Base-by-base conservation (phyloP, 768 basidiomycete genomes). In the Lanmaoa rubissima region DNA sequence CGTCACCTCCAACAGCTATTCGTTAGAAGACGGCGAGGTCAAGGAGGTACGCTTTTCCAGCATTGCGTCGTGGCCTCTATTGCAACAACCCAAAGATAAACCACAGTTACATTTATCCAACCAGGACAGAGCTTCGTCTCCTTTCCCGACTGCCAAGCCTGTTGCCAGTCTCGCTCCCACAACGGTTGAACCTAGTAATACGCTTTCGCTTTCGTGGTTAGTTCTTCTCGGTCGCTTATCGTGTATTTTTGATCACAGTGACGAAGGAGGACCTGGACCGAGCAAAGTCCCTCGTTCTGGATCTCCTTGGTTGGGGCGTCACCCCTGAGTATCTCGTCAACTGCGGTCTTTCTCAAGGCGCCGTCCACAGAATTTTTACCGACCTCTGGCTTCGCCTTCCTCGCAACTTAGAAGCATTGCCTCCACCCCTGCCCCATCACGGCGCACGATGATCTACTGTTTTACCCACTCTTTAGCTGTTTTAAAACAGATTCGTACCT, bases 261-360 rank as follows among this genome's bases (percentile, higher is more conserved):
- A 72, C 78, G 13, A 65, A 65, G 42, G 72, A 73, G 39, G 74
- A 80, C 19, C 69, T 80, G 46, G 73, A 78, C 31, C 68, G 64
- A 17, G 79, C 79, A 45, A 80, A 80, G 58, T 66, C 67, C 16
- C 67, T 81, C 34, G 77, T 83, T n/a, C 74, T 82, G 31, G 82
- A 82, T 63, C 72, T 83, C n/a, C 70, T 83, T 8, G 79, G 82
- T 13, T 82, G 80, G 80, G 80, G 80, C 24, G 80, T 82, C 26
- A 64, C 72, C 6, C 76, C 79, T 1, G 78, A 82, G 65, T 78
- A 80, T 61, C 73, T 82, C 8, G 63, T 81, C 45, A 73, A 76
- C 16, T 72, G 63, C 19, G 80, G 80, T 6, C 69, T 83, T 32
- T 78, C 79, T 26, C 62, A 69, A 16, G 67, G 67, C 28, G 69